Base-by-base conservation (phyloP, 2,329 filamentous ascomycete genomes). In the Scedosporium dehoogii region DNA sequence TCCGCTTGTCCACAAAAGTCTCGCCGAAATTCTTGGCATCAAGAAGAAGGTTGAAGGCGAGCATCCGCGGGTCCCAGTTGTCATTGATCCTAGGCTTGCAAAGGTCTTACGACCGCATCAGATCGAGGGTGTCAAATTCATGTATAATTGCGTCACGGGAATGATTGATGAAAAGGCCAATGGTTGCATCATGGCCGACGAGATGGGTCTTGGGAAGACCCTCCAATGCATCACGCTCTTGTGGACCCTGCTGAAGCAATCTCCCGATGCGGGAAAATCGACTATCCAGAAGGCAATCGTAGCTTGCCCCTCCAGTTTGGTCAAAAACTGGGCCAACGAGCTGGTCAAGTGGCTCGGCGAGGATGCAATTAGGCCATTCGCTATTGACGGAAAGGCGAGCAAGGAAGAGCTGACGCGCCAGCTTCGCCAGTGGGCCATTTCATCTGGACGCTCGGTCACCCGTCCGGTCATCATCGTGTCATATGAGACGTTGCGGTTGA, bases 151-250 rank as follows among this genome's bases (percentile, higher is more conserved):
- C 70, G 92, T 94, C 5, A 97, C 93, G 1, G 94, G 94, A n/a
- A 83, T 97, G 81, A 90, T 97, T 62, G 94, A 97, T 69, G 83
- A 89, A 44, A 93, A 93, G 69, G 94, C 94, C 58, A 90, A 97
- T 73, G 94, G 94, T 2, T 99, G 94, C 75, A 99, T 99, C 72
- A 99, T 99, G 94, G 94, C 94, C 61, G 94, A 99, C 73, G 94
- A 97, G 73, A 99, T 99, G 94, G 94, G 94, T 68, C 78, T 99
- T 33, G 94, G 94, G 63, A 99, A 99, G 77, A 99, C 94, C 18
- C 76, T 99, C 53, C 94, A 99, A 78, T 99, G 94, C 74, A 99
- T 99, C 70, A 85, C 94, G 0, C 82, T 99, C 59, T 88, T 99
- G 81, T 99, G 94, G 94, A 99, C 94, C 1, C 77, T 99, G 1